phyloP scores from a whole-genome alignment of 208 protist species.

The Crithidia bombi region DNA sequence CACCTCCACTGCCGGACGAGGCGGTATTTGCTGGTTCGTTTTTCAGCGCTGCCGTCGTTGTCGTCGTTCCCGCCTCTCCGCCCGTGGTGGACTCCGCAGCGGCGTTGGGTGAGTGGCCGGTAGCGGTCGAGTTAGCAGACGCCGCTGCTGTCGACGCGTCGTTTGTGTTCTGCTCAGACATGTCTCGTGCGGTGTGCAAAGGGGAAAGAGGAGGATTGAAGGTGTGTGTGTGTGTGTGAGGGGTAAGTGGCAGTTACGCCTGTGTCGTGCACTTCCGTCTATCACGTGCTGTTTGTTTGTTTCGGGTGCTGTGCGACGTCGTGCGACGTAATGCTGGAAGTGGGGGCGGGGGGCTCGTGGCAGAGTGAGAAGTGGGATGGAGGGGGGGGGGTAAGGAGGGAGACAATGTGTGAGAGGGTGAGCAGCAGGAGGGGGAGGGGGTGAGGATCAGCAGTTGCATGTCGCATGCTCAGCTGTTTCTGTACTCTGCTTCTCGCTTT shows the following conservation, averaged over 20 bases:
- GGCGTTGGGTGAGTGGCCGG: not conserved
- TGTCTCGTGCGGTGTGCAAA: too few relatives aligned
- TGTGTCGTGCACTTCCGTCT: too few relatives aligned
- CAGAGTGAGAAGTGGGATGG: not conserved
- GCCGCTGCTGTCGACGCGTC: not conserved
- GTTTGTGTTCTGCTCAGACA: conserved; percentile 1
- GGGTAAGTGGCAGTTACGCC: too few relatives aligned
- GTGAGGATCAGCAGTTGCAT: not conserved
- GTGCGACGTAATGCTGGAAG: not conserved
- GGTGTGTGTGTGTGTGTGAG: too few relatives aligned
- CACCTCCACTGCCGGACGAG: too few relatives aligned
- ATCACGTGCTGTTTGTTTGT: too few relatives aligned
- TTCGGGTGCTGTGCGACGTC: not conserved
- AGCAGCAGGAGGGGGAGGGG: too few relatives aligned
- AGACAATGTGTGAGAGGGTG: not conserved
- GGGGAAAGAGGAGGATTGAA: not conserved
- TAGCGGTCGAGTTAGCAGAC: not conserved
- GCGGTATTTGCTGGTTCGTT: not conserved
- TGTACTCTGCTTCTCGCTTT: too few relatives aligned
- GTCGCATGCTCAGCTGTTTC: too few relatives aligned
- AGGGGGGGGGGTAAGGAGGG: not conserved
- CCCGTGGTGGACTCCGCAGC: not conserved
- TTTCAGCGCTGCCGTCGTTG: not conserved
- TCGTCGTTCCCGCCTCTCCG: too few relatives aligned
- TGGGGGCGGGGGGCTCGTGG: not conserved